Conservation (phyloP, 2,329 filamentous ascomycete species). For the Gremmenia infestans region DNA sequence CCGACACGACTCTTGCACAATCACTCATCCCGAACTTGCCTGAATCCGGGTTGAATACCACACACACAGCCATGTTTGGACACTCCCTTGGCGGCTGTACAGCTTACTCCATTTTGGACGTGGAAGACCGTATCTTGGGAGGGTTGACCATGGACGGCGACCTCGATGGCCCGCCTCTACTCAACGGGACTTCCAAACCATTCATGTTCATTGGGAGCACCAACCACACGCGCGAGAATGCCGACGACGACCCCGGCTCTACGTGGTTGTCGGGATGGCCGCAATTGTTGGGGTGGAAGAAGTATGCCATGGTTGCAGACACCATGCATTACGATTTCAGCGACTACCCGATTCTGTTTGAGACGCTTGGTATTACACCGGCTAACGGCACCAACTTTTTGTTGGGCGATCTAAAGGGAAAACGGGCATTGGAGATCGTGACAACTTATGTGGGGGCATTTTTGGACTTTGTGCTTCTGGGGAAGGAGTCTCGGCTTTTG, state of each 20-base stretch:
- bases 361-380: conserved; percentile 12
- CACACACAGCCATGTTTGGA: conserved; percentile 27
- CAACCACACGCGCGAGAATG: conserved; percentile 21
- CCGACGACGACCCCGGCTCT: neutral
- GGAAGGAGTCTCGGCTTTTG: conserved; percentile 9
- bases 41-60: neutral
- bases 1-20: neutral
- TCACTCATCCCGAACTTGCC: neutral
- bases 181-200: conserved; percentile 25
- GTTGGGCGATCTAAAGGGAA: conserved; percentile 29
- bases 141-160: conserved; percentile 37
- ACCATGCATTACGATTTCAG: conserved; percentile 31
- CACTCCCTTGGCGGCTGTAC: conserved; percentile 33
- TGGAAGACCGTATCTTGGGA: conserved; percentile 30
- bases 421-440: conserved; percentile 27
- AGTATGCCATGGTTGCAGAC: conserved; percentile 28
- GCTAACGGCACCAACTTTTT: conserved; percentile 3
- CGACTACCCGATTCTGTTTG: conserved; percentile 26
- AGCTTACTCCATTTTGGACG: conserved; percentile 29
- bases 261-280: conserved; percentile 29
- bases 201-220: conserved; percentile 32
- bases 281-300: conserved; percentile 27
- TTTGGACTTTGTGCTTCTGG: conserved; percentile 27
- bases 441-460: conserved; percentile 29
- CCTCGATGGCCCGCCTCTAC: conserved; percentile 27